Conservation (phyloP, 1,284 basidiomycete species). For the Ustilago trichophora region DNA sequence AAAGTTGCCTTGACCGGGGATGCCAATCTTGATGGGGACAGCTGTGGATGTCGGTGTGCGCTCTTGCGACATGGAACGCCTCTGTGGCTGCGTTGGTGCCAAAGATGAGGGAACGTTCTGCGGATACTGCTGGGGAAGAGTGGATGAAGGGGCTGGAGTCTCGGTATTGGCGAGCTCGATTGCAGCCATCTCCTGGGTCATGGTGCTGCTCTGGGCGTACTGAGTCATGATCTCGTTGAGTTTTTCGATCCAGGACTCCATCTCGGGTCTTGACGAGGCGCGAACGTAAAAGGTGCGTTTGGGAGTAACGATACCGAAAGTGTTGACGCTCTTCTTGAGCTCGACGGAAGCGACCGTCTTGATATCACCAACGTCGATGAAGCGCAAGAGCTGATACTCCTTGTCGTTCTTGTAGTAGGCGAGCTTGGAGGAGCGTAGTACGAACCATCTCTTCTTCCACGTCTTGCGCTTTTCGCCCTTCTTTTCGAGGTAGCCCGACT, state of each 20-base stretch:
- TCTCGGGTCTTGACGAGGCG: constrained; percentile 77
- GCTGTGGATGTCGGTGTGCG: constrained; percentile 10
- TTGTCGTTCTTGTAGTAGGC: constrained; percentile 94
- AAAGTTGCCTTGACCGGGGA: constrained; percentile 43
- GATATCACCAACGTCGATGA: constrained; percentile 87
- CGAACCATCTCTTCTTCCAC: constrained; percentile 99
- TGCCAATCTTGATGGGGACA: constrained; percentile 49
- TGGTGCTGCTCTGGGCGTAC: constrained; percentile 48
- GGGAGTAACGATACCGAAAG: constrained; percentile 91
- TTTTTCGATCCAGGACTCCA: constrained; percentile 82
- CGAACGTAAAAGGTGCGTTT: constrained; percentile 92
- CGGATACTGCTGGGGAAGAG: constrained; percentile 20
- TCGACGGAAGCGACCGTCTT: constrained; percentile 88
- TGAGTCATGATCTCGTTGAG: constrained; percentile 81
- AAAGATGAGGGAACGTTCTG: neutral
- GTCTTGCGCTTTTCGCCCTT: constrained; percentile 97
- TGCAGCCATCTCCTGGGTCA: constrained; percentile 54
- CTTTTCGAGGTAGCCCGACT: constrained; percentile 91
- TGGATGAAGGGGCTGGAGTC: constrained; percentile 27
- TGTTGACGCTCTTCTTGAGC: constrained; percentile 87
- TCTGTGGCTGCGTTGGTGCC: constrained; percentile 10
- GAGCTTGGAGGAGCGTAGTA: constrained; percentile 86
- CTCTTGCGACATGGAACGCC: constrained; percentile 37
- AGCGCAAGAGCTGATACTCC: constrained; percentile 77
- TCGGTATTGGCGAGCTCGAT: constrained; percentile 39